These are phyloP conservation scores for Firmiana major DNA, from an alignment of 345 rosid species.

Conservation along the genomic window DNA sequence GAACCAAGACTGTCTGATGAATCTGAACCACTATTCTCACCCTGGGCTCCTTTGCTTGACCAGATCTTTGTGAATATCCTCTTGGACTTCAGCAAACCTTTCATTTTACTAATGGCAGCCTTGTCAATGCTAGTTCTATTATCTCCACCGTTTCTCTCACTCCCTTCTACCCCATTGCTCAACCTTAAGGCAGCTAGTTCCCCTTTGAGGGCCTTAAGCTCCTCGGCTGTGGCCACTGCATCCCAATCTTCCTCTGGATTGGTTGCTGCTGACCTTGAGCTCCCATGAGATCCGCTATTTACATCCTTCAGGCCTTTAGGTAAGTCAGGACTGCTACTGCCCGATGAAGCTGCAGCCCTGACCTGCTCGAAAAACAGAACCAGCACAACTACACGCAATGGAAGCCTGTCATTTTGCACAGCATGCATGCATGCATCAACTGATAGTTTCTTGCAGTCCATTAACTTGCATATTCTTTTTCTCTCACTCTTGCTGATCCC, in stretches of 20 bases:
- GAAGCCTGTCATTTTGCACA: slow-evolving; percentile 81
- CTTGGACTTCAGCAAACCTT: slow-evolving; percentile 68
- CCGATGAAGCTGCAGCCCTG: slow-evolving; percentile 64
- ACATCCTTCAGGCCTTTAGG: slow-evolving; percentile 54
- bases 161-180: slow-evolving; percentile 31
- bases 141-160: slow-evolving; percentile 35
- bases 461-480: slow-evolving; percentile 75
- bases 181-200: slow-evolving; percentile 62
- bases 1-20: slow-evolving; percentile 74
- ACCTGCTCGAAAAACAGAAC: slow-evolving; percentile 85
- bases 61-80: slow-evolving; percentile 54
- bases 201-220: slow-evolving; percentile 59
- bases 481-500: slow-evolving; percentile 74
- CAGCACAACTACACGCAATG: slow-evolving; percentile 72
- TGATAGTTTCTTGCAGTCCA: slow-evolving; percentile 88
- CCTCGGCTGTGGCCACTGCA: slow-evolving; percentile 62
- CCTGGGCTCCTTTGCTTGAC: slow-evolving; percentile 54
- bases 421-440: slow-evolving; percentile 84
- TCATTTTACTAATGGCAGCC: slow-evolving; percentile 51
- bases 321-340: slow-evolving; percentile 79
- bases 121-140: slow-evolving; percentile 33
- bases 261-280: slow-evolving; percentile 67
- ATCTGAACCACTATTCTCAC: slow-evolving; percentile 68
- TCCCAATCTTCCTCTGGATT: slow-evolving; percentile 87
- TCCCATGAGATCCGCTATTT: slow-evolving; percentile 47